Base-by-base conservation (phyloP, 1,284 basidiomycete genomes). In the Coniophora puteana region DNA sequence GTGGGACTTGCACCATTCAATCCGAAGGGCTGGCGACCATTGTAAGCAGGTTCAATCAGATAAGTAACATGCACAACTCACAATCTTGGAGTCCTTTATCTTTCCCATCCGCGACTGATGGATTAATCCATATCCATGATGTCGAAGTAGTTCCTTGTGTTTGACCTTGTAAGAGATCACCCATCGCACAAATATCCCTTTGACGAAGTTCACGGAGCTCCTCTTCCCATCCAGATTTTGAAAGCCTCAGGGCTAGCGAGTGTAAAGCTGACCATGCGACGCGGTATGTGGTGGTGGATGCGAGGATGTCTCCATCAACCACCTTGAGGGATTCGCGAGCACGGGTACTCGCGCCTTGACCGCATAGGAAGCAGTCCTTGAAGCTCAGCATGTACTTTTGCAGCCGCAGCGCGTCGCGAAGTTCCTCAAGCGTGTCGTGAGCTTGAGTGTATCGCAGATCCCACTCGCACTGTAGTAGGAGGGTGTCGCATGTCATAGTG, bases 1-100 rank as follows among this genome's bases (percentile, higher is more conserved):
- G 24, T 26, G 11, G 37, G 25, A 13, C 37, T 29, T 38, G 37
- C 27, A 30, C 37, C 37, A 27, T 21, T 38, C 37, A 16, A 36
- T 36, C 23, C 34, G 34, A 12, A 36, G 14, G 11, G 18, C 34
- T 36, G 34, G 28, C n/a, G n/a, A n/a, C n/a, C n/a, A n/a, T n/a
- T n/a, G n/a, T n/a, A n/a, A n/a, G n/a, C n/a, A n/a, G n/a, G n/a
- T n/a, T n/a, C n/a, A n/a, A n/a, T n/a, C n/a, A n/a, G n/a, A n/a
- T n/a, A n/a, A n/a, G n/a, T n/a, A n/a, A n/a, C n/a, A n/a, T n/a
- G n/a, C n/a, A n/a, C n/a, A n/a, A n/a, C n/a, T n/a, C n/a, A n/a
- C n/a, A n/a, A n/a, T n/a, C n/a, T n/a, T n/a, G n/a, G n/a, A n/a
- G n/a, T n/a, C n/a, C n/a, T n/a, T n/a, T n/a, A n/a, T n/a, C n/a